phyloP scores from a whole-genome alignment of 169 alveolate genomes.

The Eimeria falciformis region DNA sequence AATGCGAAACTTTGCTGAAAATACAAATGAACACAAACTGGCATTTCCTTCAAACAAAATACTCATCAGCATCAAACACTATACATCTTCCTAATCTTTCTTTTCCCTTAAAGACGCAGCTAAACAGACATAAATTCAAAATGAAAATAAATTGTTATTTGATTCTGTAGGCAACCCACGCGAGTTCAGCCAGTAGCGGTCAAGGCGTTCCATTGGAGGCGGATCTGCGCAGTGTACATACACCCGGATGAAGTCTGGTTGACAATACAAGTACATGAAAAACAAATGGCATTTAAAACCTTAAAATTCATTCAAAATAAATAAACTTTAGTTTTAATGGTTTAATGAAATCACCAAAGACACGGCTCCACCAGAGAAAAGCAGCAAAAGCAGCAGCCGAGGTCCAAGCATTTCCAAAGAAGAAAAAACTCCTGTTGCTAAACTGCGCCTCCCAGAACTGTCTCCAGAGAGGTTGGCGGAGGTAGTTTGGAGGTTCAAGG shows the following conservation, averaged over 20 bases:
- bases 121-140: too few relatives aligned
- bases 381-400: slow-evolving; percentile 90
- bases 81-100: too few relatives aligned
- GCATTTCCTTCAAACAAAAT: not conserved
- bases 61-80: too few relatives aligned
- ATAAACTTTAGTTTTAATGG: not conserved
- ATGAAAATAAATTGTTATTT: too few relatives aligned
- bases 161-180: slow-evolving; percentile 69
- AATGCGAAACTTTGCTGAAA: slow-evolving; percentile 86
- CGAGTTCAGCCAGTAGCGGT: slow-evolving; percentile 90
- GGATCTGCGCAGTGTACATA: slow-evolving; percentile 81
- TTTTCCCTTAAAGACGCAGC: not conserved
- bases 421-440: slow-evolving; percentile 85
- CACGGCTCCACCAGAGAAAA: slow-evolving; percentile 87
- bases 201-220: slow-evolving; percentile 91
- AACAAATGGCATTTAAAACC: too few relatives aligned
- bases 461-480: slow-evolving; percentile 89
- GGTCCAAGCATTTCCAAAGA: slow-evolving; percentile 92
- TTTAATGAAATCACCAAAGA: slow-evolving; percentile 80
- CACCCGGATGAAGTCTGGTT: too few relatives aligned
- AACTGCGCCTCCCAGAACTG: slow-evolving; percentile 91
- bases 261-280: too few relatives aligned
- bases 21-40: slow-evolving; percentile 3
- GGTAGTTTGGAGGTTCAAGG: slow-evolving; percentile 88
- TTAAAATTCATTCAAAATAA: too few relatives aligned